Conservation (phyloP, 2,329 filamentous ascomycete genomes). For the Calonectria hawksworthii region DNA sequence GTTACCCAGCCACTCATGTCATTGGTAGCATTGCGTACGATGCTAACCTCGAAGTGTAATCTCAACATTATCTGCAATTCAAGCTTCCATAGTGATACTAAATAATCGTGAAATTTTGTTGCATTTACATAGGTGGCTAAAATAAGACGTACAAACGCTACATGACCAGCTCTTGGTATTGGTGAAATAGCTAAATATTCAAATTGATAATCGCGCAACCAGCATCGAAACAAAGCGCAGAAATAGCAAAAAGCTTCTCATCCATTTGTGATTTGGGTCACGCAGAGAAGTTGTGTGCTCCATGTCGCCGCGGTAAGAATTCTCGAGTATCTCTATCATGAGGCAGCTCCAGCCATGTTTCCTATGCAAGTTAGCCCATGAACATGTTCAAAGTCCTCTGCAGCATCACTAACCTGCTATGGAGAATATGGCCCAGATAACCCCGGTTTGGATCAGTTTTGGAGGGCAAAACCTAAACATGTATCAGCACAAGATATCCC, state of each 20-base stretch:
- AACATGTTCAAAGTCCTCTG: not conserved
- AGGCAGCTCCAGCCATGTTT: constrained; percentile 32
- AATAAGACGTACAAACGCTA: not conserved
- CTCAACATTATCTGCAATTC: no score
- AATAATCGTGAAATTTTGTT: not conserved
- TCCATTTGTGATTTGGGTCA: not conserved
- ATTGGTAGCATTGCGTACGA: no score
- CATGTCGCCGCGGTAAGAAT: not conserved
- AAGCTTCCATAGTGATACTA: no score
- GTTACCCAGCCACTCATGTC: no score
- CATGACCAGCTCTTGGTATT: not conserved
- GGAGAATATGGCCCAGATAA: constrained; percentile 30
- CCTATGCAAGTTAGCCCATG: constrained; percentile 23
- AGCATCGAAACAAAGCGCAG: not conserved
- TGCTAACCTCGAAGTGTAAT: no score
- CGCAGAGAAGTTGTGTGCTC: no score
- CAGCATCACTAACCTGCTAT: constrained; percentile 13
- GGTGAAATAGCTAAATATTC: not conserved
- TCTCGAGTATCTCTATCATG: not conserved
- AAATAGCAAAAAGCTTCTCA: not conserved
- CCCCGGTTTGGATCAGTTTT: constrained; percentile 26
- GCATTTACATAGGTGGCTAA: not conserved
- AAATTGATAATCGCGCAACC: no score
- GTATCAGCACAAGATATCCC: constrained; percentile 3
- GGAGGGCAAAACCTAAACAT: constrained; percentile 27